Conservation (phyloP, 2,329 filamentous ascomycete species). For the Hawksworthiomyces lignivorus region DNA sequence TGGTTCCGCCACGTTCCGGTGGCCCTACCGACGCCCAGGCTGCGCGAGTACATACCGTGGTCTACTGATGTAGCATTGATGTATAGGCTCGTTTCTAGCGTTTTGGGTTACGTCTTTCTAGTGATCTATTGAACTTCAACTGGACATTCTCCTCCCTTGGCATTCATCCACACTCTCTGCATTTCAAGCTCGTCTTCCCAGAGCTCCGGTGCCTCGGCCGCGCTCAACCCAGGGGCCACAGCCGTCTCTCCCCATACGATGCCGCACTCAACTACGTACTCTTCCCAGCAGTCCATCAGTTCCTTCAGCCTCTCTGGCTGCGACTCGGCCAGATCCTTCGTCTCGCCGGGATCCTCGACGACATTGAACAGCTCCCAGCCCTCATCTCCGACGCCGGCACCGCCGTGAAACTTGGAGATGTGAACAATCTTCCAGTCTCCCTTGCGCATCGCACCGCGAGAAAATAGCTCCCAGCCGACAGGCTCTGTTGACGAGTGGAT, state of each 20-base stretch:
- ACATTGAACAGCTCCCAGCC: slow-evolving; percentile 43
- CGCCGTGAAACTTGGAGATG: slow-evolving; percentile 14
- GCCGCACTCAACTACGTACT: slow-evolving; percentile 10
- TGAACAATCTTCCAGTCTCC: slow-evolving; percentile 26
- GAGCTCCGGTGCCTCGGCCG: slow-evolving; percentile 7
- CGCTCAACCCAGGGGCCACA: slow-evolving; percentile 1
- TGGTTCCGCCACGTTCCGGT: too few relatives aligned
- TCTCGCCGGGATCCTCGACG: slow-evolving; percentile 35
- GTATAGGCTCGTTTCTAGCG: too few relatives aligned
- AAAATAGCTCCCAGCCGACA: slow-evolving; percentile 29
- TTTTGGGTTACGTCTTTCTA: too few relatives aligned
- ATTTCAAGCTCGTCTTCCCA: slow-evolving; percentile 11
- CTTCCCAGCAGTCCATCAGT: slow-evolving; percentile 17
- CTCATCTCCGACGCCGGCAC: slow-evolving; percentile 40
- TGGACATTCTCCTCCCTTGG: slow-evolving; percentile 6
- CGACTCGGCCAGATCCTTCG: slow-evolving; percentile 27
- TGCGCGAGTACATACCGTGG: too few relatives aligned
- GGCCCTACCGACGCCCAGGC: too few relatives aligned
- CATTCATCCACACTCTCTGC: slow-evolving; percentile 12
- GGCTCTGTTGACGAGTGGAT: slow-evolving; percentile 13
- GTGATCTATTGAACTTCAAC: background rate
- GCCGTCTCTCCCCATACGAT: slow-evolving; percentile 13
- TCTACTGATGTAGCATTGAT: too few relatives aligned
- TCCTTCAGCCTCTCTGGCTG: slow-evolving; percentile 24
- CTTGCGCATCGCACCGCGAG: slow-evolving; percentile 25